Percentiles rank a stretch among this genome's conserved stretches.
These are phyloP conservation scores for Carnegiea gigantea DNA, from an alignment of 179 eudicot species.

Conservation along the genomic window DNA sequence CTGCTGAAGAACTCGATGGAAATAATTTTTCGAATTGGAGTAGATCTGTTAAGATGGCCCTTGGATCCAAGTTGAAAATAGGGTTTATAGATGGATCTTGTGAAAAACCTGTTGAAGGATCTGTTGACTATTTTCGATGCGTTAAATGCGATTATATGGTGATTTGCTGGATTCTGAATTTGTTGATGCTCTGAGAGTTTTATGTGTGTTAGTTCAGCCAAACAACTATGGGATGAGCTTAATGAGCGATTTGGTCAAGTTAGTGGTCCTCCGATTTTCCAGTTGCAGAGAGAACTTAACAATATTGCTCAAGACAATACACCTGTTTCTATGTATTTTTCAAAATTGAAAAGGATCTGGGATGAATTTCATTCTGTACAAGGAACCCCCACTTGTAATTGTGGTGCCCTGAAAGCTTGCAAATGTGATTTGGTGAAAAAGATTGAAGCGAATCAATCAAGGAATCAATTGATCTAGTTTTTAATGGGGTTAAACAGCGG, in stretches of 20 bases:
- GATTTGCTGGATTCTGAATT: too few relatives aligned
- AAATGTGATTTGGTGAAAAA: not conserved
- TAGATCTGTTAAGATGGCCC: too few relatives aligned
- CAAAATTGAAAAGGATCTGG: not conserved
- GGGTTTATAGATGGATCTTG: too few relatives aligned
- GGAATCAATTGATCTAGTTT: not conserved
- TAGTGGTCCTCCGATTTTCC: not conserved
- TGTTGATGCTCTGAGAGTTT: not conserved
- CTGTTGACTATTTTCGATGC: too few relatives aligned
- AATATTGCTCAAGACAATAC: not conserved
- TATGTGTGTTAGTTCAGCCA: not conserved
- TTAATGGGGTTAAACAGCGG: conserved; percentile 1
- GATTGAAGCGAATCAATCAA: not conserved
- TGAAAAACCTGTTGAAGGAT: too few relatives aligned
- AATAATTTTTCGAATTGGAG: too few relatives aligned
- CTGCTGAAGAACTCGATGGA: too few relatives aligned
- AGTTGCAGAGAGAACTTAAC: not conserved
- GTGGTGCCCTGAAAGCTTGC: not conserved
- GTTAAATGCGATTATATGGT: too few relatives aligned
- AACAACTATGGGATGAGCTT: not conserved
- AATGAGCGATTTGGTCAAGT: not conserved
- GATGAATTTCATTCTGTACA: not conserved
- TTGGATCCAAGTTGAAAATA: too few relatives aligned
- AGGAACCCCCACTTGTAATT: not conserved
- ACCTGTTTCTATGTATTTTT: not conserved